Base-by-base conservation (phyloP, 2,329 filamentous ascomycete genomes). In the Biscogniauxia mediterranea region DNA sequence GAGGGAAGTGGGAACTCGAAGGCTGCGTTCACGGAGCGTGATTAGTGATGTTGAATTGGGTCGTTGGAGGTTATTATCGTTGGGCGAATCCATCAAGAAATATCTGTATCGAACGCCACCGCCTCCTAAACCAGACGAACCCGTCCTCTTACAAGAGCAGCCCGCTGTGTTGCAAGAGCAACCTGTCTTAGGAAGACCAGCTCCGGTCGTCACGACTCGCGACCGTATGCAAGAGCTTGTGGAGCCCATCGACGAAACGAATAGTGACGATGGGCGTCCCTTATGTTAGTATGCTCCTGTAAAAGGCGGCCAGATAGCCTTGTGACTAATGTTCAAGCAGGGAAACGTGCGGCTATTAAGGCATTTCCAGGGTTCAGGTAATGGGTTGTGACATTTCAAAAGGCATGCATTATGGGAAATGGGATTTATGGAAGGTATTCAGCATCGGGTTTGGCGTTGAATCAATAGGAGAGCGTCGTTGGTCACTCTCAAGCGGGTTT, bases 1-100 rank as follows among this genome's bases (percentile, higher is more conserved):
- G 20, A 85, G 91, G 49, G 93, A 97, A 75, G 83, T 90, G 17
- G 84, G 89, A 23, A 79, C 92, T 13, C 80, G 89, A 26, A 80
- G 83, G 38, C 74, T 90, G 55, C 80, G 88, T 53, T 82, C 85
- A 58, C 80, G 82, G 2, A 76, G 79, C 19, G 63, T 80, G 0
- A 80, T 81, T n/a, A 60, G 62, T 8, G 72, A 74, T 52, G 62
- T 69, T 15, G 72, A 73, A 38, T 62, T 56, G 28, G 61, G 64
- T 25, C 67, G 68, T 57, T 66, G 67, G 58, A 69, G 59, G 53
- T 46, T 71, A 38, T 66, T 64, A 1, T 69, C 67, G 2, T 66
- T 67, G 63, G 64, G 64, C 51, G 64, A 62, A 19, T 60, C 61
- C 11, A 58, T 69, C 46, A 68, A 65, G 57, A 71, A 62, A 56